A percentile compares a stretch with the other conserved stretches of the same genome.
phyloP scores from a whole-genome alignment of 2,329 filamentous ascomycete genomes.

The Trichoderma semiorbis region DNA sequence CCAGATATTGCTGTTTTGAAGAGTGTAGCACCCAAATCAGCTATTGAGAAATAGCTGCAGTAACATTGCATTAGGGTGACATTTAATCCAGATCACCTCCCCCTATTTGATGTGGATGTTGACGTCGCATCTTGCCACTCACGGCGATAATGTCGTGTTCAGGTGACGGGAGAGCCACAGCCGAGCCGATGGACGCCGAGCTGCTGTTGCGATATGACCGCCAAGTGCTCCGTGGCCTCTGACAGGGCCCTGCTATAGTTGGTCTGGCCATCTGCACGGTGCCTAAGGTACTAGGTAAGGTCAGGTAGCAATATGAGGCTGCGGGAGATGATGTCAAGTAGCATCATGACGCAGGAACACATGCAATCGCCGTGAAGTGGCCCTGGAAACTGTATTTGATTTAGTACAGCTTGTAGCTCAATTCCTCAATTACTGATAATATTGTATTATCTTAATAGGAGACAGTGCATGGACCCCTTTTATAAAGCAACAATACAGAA shows the following conservation, averaged over 20 bases:
- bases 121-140: slow-evolving; percentile 12
- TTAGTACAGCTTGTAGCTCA: not conserved
- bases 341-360: not conserved
- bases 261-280: not conserved
- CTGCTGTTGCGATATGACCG: not conserved
- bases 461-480: not conserved
- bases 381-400: not conserved
- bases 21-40: not conserved
- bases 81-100: not conserved
- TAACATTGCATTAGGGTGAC: not conserved
- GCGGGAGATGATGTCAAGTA: not conserved
- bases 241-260: not conserved
- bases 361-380: not conserved
- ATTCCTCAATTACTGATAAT: not conserved
- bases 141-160: slow-evolving; percentile 3
- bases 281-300: not conserved
- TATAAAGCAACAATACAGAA: not conserved
- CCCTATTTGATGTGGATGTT: not conserved
- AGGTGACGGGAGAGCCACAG: not conserved
- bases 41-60: not conserved
- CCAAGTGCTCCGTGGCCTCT: not conserved
- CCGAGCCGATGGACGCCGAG: slow-evolving; percentile 1
- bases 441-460: not conserved
- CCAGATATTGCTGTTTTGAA: not conserved
- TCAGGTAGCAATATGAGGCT: not conserved